These are phyloP conservation scores for Xylaria sp. DNA, from an alignment of 2,329 filamentous ascomycete species.

Conservation along the genomic window DNA sequence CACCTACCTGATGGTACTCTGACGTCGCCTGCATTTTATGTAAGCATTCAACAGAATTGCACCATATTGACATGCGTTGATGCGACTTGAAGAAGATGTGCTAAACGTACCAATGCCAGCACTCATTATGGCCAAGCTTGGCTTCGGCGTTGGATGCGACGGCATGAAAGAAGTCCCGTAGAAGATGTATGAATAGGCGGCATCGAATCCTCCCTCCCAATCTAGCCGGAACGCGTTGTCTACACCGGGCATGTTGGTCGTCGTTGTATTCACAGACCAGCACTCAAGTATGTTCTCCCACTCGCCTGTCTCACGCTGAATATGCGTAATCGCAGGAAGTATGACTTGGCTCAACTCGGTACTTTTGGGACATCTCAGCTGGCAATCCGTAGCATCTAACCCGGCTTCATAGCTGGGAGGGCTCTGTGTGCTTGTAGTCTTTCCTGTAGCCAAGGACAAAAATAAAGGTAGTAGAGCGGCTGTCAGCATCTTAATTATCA, in stretches of 20 bases:
- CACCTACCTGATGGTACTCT: slow-evolving; percentile 23
- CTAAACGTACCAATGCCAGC: slow-evolving; percentile 19
- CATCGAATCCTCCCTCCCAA: slow-evolving; percentile 25
- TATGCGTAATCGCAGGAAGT: slow-evolving; percentile 25
- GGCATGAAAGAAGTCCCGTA: slow-evolving; percentile 21
- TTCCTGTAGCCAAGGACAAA: too few relatives aligned
- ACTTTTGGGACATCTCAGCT: slow-evolving; percentile 21
- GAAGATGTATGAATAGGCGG: slow-evolving; percentile 23
- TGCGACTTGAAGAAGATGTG: not conserved
- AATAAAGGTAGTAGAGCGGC: too few relatives aligned
- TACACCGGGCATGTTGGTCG: slow-evolving; percentile 21
- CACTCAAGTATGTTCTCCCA: slow-evolving; percentile 29
- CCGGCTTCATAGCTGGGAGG: too few relatives aligned
- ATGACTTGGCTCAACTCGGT: not conserved
- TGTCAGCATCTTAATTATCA: too few relatives aligned
- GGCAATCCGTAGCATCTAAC: slow-evolving; percentile 19
- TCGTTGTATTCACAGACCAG: slow-evolving; percentile 21
- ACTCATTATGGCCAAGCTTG: slow-evolving; percentile 24
- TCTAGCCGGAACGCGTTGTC: slow-evolving; percentile 25
- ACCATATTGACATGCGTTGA: not conserved
- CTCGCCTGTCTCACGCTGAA: slow-evolving; percentile 11
- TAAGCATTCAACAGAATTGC: not conserved
- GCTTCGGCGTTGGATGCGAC: slow-evolving; percentile 8
- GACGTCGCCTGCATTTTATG: slow-evolving; percentile 6
- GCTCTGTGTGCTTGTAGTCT: too few relatives aligned